Conservation (phyloP, 1,284 basidiomycete species). For the Cutaneotrichosporon cavernicola region DNA sequence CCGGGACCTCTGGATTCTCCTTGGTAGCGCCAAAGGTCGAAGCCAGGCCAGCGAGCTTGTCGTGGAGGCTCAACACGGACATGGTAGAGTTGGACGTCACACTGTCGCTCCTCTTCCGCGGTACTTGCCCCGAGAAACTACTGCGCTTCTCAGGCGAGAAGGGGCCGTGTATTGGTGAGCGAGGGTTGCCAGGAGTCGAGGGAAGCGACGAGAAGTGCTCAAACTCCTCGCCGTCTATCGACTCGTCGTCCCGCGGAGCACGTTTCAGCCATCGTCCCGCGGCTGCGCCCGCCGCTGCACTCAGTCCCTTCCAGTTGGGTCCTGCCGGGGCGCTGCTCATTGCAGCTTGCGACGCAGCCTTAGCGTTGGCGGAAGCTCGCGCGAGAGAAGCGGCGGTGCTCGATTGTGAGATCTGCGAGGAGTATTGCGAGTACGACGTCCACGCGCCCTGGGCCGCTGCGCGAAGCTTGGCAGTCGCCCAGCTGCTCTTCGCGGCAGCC, state of each 20-base stretch:
- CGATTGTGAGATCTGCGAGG: conserved; percentile 20
- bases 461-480: conserved; percentile 22
- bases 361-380: conserved; percentile 32
- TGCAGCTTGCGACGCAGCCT: conserved; percentile 31
- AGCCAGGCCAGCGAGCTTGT: conserved; percentile 24
- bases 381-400: conserved; percentile 31
- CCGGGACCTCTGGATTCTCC: conserved; percentile 7
- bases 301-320: conserved; percentile 25
- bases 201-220: conserved; percentile 18
- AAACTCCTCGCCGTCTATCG: conserved; percentile 23
- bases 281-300: conserved; percentile 17
- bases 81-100: conserved; percentile 20
- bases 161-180: not conserved
- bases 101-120: conserved; percentile 23
- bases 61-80: conserved; percentile 31
- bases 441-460: conserved; percentile 16
- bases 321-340: conserved; percentile 20
- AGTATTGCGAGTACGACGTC: conserved; percentile 23
- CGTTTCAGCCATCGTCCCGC: conserved; percentile 7
- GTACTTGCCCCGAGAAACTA: not conserved
- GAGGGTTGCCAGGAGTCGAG: conserved; percentile 9
- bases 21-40: conserved; percentile 11
- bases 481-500: conserved; percentile 11
- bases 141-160: conserved; percentile 9
- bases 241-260: conserved; percentile 19